Conservation (phyloP, 2,329 filamentous ascomycete species). For the Beauveria medogensis region DNA sequence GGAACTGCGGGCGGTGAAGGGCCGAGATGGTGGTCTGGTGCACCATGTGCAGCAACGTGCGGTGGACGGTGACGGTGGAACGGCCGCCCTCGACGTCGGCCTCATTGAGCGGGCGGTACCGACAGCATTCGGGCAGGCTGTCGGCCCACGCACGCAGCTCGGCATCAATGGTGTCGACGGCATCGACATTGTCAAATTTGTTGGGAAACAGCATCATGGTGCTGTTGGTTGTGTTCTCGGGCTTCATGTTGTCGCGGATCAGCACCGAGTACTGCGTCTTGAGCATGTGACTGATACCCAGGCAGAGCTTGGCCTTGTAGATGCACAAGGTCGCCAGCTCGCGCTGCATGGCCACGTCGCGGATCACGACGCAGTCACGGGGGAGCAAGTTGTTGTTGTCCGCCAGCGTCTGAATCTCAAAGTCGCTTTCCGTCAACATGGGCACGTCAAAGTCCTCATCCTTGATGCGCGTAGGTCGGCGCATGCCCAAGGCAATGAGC, state of each 20-base stretch:
- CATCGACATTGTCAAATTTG: slow-evolving; percentile 74
- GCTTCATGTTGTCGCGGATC: slow-evolving; percentile 72
- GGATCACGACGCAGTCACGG: slow-evolving; percentile 60
- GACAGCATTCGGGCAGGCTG: slow-evolving; percentile 62
- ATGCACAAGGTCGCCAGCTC: slow-evolving; percentile 84
- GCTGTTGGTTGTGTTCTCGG: slow-evolving; percentile 65
- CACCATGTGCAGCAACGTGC: slow-evolving; percentile 85
- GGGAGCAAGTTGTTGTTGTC: slow-evolving; percentile 62
- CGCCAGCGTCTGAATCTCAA: slow-evolving; percentile 64
- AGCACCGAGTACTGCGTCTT: slow-evolving; percentile 88
- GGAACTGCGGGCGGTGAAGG: slow-evolving; percentile 81
- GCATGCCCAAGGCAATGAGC: slow-evolving; percentile 87
- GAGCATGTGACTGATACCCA: slow-evolving; percentile 83
- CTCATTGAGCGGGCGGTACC: slow-evolving; percentile 51
- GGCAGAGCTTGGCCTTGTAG: slow-evolving; percentile 80
- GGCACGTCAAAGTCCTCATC: slow-evolving; percentile 90
- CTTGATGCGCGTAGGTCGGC: slow-evolving; percentile 84
- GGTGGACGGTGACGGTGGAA: slow-evolving; percentile 58
- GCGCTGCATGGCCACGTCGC: slow-evolving; percentile 64
- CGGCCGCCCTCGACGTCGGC: slow-evolving; percentile 52
- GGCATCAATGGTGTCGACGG: slow-evolving; percentile 70
- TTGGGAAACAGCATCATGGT: slow-evolving; percentile 90
- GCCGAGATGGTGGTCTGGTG: slow-evolving; percentile 89
- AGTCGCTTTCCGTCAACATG: slow-evolving; percentile 78
- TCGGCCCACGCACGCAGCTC: slow-evolving; percentile 73